Base-by-base conservation (phyloP, 805 yeast genomes). In the Spencermartinsiella europaea region DNA sequence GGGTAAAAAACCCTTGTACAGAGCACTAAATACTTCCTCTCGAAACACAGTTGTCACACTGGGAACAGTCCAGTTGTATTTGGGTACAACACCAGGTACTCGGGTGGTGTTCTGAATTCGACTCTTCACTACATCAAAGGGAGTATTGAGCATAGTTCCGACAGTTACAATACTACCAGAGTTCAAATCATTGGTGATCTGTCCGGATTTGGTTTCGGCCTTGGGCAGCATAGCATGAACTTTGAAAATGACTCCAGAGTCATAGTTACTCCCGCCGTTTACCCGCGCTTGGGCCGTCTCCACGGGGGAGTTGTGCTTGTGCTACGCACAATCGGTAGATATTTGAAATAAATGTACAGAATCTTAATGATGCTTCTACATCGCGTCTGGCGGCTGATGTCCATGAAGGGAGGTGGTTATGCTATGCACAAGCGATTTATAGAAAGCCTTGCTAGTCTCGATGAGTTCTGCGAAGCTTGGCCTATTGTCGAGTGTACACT, bases 1-100 rank as follows among this genome's bases (percentile, higher is more conserved):
- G 57, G 99, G 99, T 54, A 90, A 65, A 78, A 93, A 91, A 35
- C 99, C 99, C 72, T 90, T 91, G 70, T 90, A 91, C 48, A 93
- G 77, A 5, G 98, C 96, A 41, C 70, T 73, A 59, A 88, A 78
- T 25, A 99, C 99, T 74, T 93, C 99, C 69, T 91, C 98, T 64
- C 73, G 79, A 59, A 81, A 80, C 20, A 93, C 86, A 17, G 81
- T 74, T 36, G 74, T 63, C 48, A 93, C 70, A 2, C 95, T 77
- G 34, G 96, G 96, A 55, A 81, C 60, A 16, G 97, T 80, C 98
- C 98, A 93, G 68, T 80, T 84, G 70, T 91, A 91, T 69, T 84
- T 90, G 56, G 91, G 84, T 27, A 77, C 75, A 50, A 83, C 89
- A 52, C 95, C 95, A 16, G 83, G 75, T 34, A 71, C 72, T 34